Base-by-base conservation (phyloP, 2,329 filamentous ascomycete species). In the Metarhizium guizhouense region DNA sequence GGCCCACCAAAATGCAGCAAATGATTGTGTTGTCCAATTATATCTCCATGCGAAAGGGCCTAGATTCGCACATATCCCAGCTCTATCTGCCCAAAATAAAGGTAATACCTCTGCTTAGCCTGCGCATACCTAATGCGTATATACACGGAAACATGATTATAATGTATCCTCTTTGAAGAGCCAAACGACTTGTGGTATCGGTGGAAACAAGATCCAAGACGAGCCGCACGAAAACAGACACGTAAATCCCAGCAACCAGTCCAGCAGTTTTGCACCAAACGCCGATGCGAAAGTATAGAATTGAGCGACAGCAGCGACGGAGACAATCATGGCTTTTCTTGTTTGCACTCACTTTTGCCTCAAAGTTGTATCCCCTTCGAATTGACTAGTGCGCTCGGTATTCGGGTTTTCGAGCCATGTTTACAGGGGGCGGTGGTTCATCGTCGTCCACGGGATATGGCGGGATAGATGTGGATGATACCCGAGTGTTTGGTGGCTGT, bases 331-430 rank as follows among this genome's bases (percentile, higher is more conserved):
- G 38, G 5, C 11, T 40, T 40, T 16, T 16, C 38, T 16, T 6
- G 10, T 48, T 14, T 48, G 11, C 25, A 48, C 5, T 32, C 16
- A 48, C 2, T 40, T 40, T 40, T 16, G 13, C 13, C 34, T 36
- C 8, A 36, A 40, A 3, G 10, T n/a, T 16, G 5, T n/a, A 16
- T 48, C 3, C n/a, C 30, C 25, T 14, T 48, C 10, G 7, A 16
- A 16, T 4, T 5, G 25, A 14, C 42, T 56, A 58, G 25, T 25
- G 48, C 30, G 54, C 74, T 56, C 76, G 78, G 63, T 86, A 89
- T 51, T 88, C 86, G 1, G 93, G 93, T 70, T 96, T 96, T 62
- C 86, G 83, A 48, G 87, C 85, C 80, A 90, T 88, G 64, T 95
- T 95, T 7, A 95, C 90, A 6, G 82, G 77, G 3, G 93, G 93